These are phyloP conservation scores for Mycena galericulata DNA, from an alignment of 768 basidiomycete species.

Conservation along the genomic window DNA sequence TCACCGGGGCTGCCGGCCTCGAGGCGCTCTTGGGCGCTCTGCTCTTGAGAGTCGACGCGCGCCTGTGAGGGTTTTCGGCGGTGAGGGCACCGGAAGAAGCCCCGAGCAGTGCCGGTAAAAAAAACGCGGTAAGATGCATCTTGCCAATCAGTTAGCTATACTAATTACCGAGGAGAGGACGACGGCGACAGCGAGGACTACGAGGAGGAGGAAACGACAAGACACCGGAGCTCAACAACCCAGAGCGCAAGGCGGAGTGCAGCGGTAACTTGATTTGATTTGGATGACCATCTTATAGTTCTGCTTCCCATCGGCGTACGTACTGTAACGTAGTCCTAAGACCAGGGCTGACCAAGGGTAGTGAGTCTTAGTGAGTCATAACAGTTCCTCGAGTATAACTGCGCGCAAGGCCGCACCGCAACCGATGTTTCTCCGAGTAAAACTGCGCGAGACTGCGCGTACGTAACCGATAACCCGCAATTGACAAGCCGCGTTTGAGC, in stretches of 20 bases:
- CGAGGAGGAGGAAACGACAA: slow-evolving; percentile 1
- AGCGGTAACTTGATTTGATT: slow-evolving; percentile 5
- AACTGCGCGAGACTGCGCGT: background rate
- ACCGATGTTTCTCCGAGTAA: slow-evolving; percentile 2
- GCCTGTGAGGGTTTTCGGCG: slow-evolving; percentile 11
- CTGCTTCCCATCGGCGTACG: background rate
- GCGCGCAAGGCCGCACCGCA: too few relatives aligned
- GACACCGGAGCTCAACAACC: too few relatives aligned
- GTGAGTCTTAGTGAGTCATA: too few relatives aligned
- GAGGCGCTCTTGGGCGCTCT: slow-evolving; percentile 14
- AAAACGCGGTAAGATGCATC: slow-evolving; percentile 11
- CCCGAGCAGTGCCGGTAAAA: slow-evolving; percentile 14
- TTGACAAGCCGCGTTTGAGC: too few relatives aligned
- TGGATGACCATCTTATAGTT: too few relatives aligned
- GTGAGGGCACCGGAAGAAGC: slow-evolving; percentile 8
- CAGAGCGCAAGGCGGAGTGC: slow-evolving; percentile 4
- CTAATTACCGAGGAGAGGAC: background rate
- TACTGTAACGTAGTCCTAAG: too few relatives aligned
- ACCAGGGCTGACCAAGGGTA: too few relatives aligned
- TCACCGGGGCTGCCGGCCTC: slow-evolving; percentile 11
- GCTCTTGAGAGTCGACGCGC: slow-evolving; percentile 11
- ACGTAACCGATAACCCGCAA: slow-evolving; percentile 4
- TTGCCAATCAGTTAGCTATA: too few relatives aligned
- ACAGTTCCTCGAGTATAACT: too few relatives aligned
- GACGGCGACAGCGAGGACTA: slow-evolving; percentile 8